These are phyloP conservation scores for Stemphylium vesicarium DNA, from an alignment of 2,329 filamentous ascomycete species.

Conservation along the genomic window DNA sequence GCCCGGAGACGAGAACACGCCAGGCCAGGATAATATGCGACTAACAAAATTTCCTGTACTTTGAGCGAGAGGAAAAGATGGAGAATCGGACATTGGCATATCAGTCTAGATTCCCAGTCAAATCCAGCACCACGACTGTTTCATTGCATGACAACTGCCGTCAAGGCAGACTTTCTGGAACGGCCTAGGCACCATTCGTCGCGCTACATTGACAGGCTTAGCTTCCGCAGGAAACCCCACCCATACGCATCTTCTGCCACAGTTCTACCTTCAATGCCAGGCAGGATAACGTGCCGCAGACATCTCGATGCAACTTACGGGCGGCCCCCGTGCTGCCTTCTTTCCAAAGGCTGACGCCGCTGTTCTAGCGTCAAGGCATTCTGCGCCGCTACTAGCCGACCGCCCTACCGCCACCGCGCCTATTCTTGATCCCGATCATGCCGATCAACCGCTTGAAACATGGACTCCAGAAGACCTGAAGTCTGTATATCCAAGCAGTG, in stretches of 20 bases:
- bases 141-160: neutral
- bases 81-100: neutral
- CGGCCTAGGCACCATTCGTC: neutral
- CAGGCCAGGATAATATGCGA: conserved; percentile 3
- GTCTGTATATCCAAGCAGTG: conserved; percentile 24
- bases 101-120: neutral
- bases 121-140: neutral
- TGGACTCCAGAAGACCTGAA: conserved; percentile 24
- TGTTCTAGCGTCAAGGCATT: conserved; percentile 28
- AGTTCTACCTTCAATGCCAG: conserved; percentile 5
- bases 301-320: conserved; percentile 17
- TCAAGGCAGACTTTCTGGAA: neutral
- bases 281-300: neutral
- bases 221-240: neutral
- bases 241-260: conserved; percentile 1
- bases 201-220: conserved; percentile 9
- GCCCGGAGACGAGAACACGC: neutral
- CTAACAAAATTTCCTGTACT: conserved; percentile 1
- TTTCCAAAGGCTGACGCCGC: conserved; percentile 38
- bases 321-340: conserved; percentile 23
- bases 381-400: conserved; percentile 20
- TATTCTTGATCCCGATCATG: conserved; percentile 32
- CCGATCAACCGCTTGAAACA: conserved; percentile 20
- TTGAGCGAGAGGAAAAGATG: neutral
- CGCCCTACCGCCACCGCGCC: conserved; percentile 30